Evolutionary conservation across 1,284 basidiomycete genomes (phyloP), one percentile per base, ranked within the genome.

Genomic region (Somion occarium): DNA sequence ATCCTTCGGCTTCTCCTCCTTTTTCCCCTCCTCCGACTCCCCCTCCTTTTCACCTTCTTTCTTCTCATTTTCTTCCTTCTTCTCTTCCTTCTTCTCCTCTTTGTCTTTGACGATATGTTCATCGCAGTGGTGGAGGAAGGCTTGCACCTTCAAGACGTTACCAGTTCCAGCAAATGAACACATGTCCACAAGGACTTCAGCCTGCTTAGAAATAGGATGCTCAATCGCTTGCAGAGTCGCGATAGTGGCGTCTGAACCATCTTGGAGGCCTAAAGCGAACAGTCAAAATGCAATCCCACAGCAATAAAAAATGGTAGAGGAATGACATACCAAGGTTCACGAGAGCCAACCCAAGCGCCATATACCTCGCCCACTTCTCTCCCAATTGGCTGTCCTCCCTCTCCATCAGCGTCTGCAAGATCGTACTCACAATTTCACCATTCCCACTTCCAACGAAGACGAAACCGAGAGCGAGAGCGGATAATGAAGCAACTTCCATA

Each of bases 141-240:
- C 77, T 67, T 99, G 97, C 24, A 99, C 81, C 71, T 93, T 93
- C 52, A 99, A 76, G 2, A 98, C 96, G 64, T 98, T 97, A 37
- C 96, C 95, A 0, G 93, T 96, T 3, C 93, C 97, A 2, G 95
- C 96, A 65, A 90, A 98, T 2, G 94, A 86, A 66, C 95, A 98
- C 44, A 92, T 91, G 62, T 98, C 93, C 19, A 98, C 93, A 42
- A 99, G 76, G 49, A 98, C 88, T 60, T 93, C 89, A 1, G 93
- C 91, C 48, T 93, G 92, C 63, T 91, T 92, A 23, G 93, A 88
- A 51, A 98, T 82, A 1, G 92, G 91, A 64, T 98, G 93, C 50
- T 96, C 91, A 56, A 99, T 95, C 3, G 90, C 93, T 68, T 95
- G 96, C 56, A 99, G 78, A 0, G 94, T 94, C 69, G 96, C 93